phyloP scores from a whole-genome alignment of 257 asterid genomes.

The Plantago elongata region DNA sequence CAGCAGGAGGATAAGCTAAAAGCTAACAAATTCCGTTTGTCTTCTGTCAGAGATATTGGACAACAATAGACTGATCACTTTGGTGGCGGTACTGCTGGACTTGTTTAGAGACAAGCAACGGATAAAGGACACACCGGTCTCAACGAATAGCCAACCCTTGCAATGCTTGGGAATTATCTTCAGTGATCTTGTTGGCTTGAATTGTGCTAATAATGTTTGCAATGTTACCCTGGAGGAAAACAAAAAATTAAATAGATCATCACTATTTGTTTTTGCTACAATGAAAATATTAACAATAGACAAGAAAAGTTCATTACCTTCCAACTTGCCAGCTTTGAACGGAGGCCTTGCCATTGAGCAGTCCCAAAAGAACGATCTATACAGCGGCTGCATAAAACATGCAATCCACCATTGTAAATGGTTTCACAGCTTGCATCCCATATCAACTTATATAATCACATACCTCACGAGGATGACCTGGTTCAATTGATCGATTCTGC shows the following conservation, averaged over 20 bases:
- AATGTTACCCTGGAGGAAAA: slow-evolving; percentile 51
- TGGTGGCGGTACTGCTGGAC: slow-evolving; percentile 9
- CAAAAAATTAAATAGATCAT: not conserved
- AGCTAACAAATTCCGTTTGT: slow-evolving; percentile 13
- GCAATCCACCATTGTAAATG: slow-evolving; percentile 8
- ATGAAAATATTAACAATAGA: not conserved
- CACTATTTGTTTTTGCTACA: not conserved
- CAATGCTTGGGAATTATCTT: slow-evolving; percentile 47
- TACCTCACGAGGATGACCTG: slow-evolving; percentile 77
- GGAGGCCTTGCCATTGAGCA: slow-evolving; percentile 67
- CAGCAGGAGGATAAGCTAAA: slow-evolving; percentile 16
- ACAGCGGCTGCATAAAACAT: slow-evolving; percentile 50
- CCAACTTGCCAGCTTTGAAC: slow-evolving; percentile 77
- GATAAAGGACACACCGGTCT: slow-evolving; percentile 18
- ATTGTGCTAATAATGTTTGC: slow-evolving; percentile 59
- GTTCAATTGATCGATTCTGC: slow-evolving; percentile 94
- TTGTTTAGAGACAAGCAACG: slow-evolving; percentile 13
- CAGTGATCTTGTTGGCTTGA: slow-evolving; percentile 73
- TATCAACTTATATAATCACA: slow-evolving; percentile 5
- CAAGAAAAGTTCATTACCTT: slow-evolving; percentile 45
- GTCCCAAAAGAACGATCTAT: slow-evolving; percentile 70
- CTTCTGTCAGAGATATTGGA: slow-evolving; percentile 17
- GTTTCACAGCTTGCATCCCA: not conserved
- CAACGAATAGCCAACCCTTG: slow-evolving; percentile 64
- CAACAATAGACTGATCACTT: not conserved